Conservation (phyloP, 257 asterid genomes). For the Capsicum chinense region DNA sequence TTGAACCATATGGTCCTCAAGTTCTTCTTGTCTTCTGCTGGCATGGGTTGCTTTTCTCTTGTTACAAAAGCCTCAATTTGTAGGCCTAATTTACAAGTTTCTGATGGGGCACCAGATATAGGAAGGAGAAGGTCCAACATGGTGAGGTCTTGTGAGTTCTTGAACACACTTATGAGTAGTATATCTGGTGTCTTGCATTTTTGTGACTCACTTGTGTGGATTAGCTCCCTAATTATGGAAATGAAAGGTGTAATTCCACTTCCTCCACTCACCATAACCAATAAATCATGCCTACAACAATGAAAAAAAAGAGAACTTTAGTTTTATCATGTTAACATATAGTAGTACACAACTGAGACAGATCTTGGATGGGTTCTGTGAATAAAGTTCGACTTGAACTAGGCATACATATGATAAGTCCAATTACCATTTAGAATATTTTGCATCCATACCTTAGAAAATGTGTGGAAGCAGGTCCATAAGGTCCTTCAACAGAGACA, state of each 20-base stretch:
- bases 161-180: slow-evolving; percentile 71
- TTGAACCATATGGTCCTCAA: slow-evolving; percentile 59
- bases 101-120: slow-evolving; percentile 44
- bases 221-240: slow-evolving; percentile 76
- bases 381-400: neutral
- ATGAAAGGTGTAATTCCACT: slow-evolving; percentile 93
- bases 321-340: neutral
- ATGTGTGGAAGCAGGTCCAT: slow-evolving; percentile 76
- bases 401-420: neutral
- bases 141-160: slow-evolving; percentile 63
- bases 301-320: neutral
- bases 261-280: slow-evolving; percentile 92
- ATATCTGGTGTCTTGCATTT: slow-evolving; percentile 58
- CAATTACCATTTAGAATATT: neutral
- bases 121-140: slow-evolving; percentile 80
- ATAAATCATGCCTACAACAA: slow-evolving; percentile 61
- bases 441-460: slow-evolving; percentile 56
- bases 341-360: neutral
- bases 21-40: slow-evolving; percentile 35
- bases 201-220: slow-evolving; percentile 44
- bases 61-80: slow-evolving; percentile 76
- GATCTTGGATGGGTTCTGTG: neutral
- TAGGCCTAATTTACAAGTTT: slow-evolving; percentile 45
- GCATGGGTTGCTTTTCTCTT: slow-evolving; percentile 49
- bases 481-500: slow-evolving; percentile 83